phyloP scores from a whole-genome alignment of 345 rosid species.

The Populus alba region DNA sequence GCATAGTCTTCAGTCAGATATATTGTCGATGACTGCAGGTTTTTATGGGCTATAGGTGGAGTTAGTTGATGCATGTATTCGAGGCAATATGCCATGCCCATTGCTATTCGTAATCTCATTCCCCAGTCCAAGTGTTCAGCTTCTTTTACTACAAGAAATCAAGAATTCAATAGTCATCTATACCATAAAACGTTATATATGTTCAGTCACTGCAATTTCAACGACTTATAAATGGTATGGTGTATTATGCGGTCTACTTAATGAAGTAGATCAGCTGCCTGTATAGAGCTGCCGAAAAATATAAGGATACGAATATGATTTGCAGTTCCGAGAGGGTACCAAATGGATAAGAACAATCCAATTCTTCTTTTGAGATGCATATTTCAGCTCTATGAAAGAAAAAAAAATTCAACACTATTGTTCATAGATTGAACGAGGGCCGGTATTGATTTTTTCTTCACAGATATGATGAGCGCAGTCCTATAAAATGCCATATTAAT shows the following conservation, averaged over 20 bases:
- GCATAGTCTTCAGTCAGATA: conserved; percentile 92
- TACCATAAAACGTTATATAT: background rate
- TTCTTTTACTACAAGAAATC: conserved; percentile 62
- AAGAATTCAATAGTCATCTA: background rate
- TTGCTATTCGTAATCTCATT: conserved; percentile 64
- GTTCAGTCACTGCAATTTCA: background rate
- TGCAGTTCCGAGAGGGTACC: background rate
- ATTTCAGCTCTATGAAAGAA: background rate
- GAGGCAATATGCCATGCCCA: conserved; percentile 92
- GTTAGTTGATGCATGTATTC: conserved; percentile 82
- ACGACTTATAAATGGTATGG: background rate
- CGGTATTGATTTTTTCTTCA: background rate
- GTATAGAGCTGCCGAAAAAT: background rate
- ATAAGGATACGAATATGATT: background rate
- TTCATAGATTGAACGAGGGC: background rate
- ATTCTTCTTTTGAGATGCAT: background rate
- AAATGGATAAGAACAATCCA: background rate
- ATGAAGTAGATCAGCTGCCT: background rate
- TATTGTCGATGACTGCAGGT: conserved; percentile 63
- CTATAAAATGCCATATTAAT: background rate
- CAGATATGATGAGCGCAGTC: background rate
- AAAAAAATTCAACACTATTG: background rate
- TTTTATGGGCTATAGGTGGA: conserved; percentile 63
- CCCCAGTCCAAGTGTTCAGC: conserved; percentile 89
- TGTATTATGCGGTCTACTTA: background rate